Base-by-base conservation (phyloP, 148 eudicot genomes). In the Rhododendron vialii region DNA sequence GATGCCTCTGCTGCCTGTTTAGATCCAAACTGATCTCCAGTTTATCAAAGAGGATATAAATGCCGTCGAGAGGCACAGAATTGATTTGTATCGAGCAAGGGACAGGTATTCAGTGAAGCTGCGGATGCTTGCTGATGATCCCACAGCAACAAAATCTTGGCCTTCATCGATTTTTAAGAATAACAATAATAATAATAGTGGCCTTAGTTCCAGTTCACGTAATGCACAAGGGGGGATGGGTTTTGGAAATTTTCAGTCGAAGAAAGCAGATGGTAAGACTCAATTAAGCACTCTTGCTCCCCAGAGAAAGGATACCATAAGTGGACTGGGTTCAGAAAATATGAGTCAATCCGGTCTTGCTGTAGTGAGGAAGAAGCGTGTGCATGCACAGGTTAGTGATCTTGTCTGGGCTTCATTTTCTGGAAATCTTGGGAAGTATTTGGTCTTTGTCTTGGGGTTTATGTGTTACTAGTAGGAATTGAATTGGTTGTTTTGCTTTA, bases 21-120 rank as follows among this genome's bases (percentile, higher is more conserved):
- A 95, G 98, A 88, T 94, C 86, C 98, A 95, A 91, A 84, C 88
- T 82, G 98, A 95, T 88, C 92, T 95, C 84, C 96, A 94, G 59
- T 93, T 88, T 88, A 92, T 95, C 78, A 94, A 95, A 87, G 96
- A 95, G 85, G 98, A 95, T 90, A 89, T 93, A 61, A 89, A 85
- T 89, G 89, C 93, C 13, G 97, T 95, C 79, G 98, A 94, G 92
- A 90, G 93, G 78, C 97, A 90, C 84, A 93, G 97, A 88, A 90
- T 94, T 87, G 95, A 93, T 67, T 87, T 94, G 83, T 92, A 93
- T 88, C 92, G 91, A 45, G 95, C 95, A 75, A 93, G 92, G 87
- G 95, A 94, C 89, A 92, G 93, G 88, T 92, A 92, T 85, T 91
- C 94, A 2, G 90, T 92, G 85, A 93, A 94, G 86, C 84, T 94